Conservation (phyloP, 768 basidiomycete species). For the Baorangia bicolor region DNA sequence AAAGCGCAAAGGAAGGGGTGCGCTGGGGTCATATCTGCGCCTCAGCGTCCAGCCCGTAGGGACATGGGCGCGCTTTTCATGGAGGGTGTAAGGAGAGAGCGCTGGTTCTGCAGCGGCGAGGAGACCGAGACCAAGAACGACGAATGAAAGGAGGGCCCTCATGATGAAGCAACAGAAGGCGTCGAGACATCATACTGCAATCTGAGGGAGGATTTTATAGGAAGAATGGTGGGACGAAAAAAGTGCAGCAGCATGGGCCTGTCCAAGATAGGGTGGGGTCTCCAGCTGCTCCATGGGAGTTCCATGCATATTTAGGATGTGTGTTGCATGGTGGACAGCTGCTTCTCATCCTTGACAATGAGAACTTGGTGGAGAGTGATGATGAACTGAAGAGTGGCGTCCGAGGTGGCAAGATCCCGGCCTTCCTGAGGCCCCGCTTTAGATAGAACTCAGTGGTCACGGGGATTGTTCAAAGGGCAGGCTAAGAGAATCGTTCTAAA, state of each 20-base stretch:
- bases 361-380: too few relatives aligned
- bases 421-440: neutral
- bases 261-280: neutral
- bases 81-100: conserved; percentile 30
- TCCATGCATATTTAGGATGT: neutral
- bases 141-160: conserved; percentile 15
- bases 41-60: conserved; percentile 39
- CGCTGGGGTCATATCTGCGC: conserved; percentile 36
- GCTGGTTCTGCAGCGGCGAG: conserved; percentile 16
- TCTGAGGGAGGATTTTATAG: neutral
- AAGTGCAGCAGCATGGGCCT: conserved; percentile 7
- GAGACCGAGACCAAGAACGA: conserved; percentile 19
- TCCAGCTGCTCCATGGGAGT: neutral
- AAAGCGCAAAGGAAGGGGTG: conserved; percentile 29
- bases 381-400: neutral
- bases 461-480: neutral
- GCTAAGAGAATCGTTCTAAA: neutral
- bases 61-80: conserved; percentile 38
- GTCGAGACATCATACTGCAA: neutral
- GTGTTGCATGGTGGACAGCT: neutral
- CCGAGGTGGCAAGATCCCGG: neutral
- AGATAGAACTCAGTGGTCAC: neutral
- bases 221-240: conserved; percentile 6
- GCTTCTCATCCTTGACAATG: neutral
- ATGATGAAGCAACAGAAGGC: conserved; percentile 3